Evolutionary conservation across 2,329 filamentous ascomycete genomes (phyloP).

Genomic region (Alternaria viburni): DNA sequence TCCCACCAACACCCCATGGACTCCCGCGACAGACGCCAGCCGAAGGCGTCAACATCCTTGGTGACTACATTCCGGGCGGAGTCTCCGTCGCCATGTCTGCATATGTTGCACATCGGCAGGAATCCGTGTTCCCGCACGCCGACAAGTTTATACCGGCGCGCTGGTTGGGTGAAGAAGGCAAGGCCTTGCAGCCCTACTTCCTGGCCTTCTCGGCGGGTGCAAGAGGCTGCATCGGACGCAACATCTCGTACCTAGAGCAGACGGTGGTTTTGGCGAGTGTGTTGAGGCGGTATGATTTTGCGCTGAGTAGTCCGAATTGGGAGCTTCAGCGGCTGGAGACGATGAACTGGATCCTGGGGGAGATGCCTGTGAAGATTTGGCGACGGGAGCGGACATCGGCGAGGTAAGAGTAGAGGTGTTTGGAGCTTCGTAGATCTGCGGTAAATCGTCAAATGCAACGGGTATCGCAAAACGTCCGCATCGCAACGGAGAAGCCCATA

Average conservation of each 20-base stretch:
- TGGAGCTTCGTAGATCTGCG: neutral
- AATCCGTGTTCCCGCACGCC: constrained; percentile 37
- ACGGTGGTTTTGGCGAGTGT: constrained; percentile 43
- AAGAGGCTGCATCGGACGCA: constrained; percentile 39
- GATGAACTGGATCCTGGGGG: constrained; percentile 47
- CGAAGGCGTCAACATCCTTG: constrained; percentile 35
- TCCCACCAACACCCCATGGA: constrained; percentile 53
- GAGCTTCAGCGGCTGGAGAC: constrained; percentile 46
- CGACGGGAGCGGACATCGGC: constrained; percentile 30
- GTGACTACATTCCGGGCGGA: constrained; percentile 36
- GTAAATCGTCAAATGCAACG: neutral
- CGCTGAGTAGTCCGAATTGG: constrained; percentile 45
- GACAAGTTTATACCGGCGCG: constrained; percentile 44
- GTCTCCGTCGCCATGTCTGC: constrained; percentile 48
- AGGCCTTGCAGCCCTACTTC: constrained; percentile 37
- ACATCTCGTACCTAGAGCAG: constrained; percentile 41
- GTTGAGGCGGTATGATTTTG: constrained; percentile 48
- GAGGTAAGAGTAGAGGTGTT: constrained; percentile 9
- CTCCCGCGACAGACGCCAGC: constrained; percentile 45
- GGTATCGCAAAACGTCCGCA: neutral
- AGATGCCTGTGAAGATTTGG: constrained; percentile 50
- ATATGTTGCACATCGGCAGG: constrained; percentile 54
- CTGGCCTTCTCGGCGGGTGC: constrained; percentile 39
- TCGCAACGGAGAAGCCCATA: neutral
- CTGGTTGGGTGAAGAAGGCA: constrained; percentile 46